Base-by-base conservation (phyloP, 2,329 filamentous ascomycete species). In the Aspergillus nomiae region DNA sequence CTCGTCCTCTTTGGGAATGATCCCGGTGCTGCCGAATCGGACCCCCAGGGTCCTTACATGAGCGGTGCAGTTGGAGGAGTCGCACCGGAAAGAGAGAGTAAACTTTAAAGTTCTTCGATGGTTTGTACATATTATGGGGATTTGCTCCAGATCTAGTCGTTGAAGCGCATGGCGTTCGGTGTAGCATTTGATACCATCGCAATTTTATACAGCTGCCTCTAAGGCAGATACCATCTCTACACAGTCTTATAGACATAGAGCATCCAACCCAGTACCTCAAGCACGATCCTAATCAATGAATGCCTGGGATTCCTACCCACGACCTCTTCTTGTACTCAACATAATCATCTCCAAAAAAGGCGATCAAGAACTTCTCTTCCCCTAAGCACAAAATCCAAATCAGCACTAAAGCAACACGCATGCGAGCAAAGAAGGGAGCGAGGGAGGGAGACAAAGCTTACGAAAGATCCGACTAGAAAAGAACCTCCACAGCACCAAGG, bases 341-440 rank as follows among this genome's bases (percentile, higher is more conserved):
- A 76, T 98, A 99, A 56, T 96, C 90, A 9, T 90, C 83, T 0
- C 90, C 90, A 75, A 98, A 99, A 79, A 98, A 97, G 16, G 84
- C 81, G 9, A 94, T 80, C 57, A 99, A 81, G 67, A 90, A 87
- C 32, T 82, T 81, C 78, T 99, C 95, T 81, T 99, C 95, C 36
- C 87, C 88, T 87, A 69, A 14, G 64, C 4, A 19, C 11, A 59
- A 36, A 57, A 57, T 63, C 53, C 67, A 66, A 50, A 43, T 63
- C 56, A 67, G 62, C 36, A 36, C 26, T 36, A 51, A 28, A 51
- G 1, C 41, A 59, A 36, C 19, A 32, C 11, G 54, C 28, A 50
- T 26, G 14, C 36, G 38, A 53, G 46, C 14, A 41, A 3, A 45
- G 16, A 36, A 32, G 24, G 38, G 51, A 24, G 30, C 41, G 19